Conservation (phyloP, 108 stramenopile genomes). For the Fistulifera pelliculosa region DNA sequence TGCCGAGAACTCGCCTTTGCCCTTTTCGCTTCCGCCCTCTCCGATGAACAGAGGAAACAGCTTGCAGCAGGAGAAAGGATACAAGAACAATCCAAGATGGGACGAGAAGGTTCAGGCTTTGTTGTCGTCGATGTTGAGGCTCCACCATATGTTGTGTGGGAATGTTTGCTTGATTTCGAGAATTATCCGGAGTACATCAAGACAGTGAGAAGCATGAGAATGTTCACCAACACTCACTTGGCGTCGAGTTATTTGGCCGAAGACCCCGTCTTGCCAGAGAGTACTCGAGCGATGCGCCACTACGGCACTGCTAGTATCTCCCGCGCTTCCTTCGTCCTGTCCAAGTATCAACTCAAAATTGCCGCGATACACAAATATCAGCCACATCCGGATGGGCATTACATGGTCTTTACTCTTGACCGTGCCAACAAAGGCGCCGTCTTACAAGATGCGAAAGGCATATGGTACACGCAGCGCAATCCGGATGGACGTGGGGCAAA, state of each 20-base stretch:
- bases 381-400: constrained; percentile 74
- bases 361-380: constrained; percentile 80
- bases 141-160: constrained; percentile 75
- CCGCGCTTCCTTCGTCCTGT: constrained; percentile 62
- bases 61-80: constrained; percentile 56
- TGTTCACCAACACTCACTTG: constrained; percentile 72
- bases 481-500: constrained; percentile 59
- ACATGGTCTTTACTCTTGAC: constrained; percentile 82
- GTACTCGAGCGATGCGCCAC: constrained; percentile 57
- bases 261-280: constrained; percentile 50
- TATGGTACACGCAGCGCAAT: constrained; percentile 78
- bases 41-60: constrained; percentile 31
- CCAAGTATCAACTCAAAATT: constrained; percentile 80
- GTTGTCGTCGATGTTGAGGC: constrained; percentile 78
- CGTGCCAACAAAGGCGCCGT: constrained; percentile 72
- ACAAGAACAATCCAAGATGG: constrained; percentile 79
- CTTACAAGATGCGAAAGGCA: constrained; percentile 75
- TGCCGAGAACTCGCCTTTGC: constrained; percentile 48
- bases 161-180: constrained; percentile 79
- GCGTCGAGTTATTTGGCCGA: constrained; percentile 55
- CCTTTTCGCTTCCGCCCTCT: constrained; percentile 63
- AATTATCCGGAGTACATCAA: constrained; percentile 74
- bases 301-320: constrained; percentile 71
- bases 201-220: constrained; percentile 67
- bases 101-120: constrained; percentile 75